These are phyloP conservation scores for Porodaedalea pini DNA, from an alignment of 1,284 basidiomycete species.

Conservation along the genomic window DNA sequence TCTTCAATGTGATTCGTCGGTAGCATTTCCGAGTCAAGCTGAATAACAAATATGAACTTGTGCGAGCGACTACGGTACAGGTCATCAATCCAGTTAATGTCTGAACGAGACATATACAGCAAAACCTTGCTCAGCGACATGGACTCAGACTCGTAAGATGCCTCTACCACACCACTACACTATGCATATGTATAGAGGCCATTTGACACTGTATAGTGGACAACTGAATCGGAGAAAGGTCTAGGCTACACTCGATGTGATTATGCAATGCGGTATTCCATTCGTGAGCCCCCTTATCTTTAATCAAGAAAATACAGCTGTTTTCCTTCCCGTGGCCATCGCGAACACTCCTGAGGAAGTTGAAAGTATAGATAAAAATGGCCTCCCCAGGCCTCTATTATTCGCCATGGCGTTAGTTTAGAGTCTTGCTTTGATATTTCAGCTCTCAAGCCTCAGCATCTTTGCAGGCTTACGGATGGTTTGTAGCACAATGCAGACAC, in stretches of 20 bases:
- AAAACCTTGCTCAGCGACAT: too few relatives aligned
- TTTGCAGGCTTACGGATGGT: constrained; percentile 21
- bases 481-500: constrained; percentile 21
- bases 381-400: constrained; percentile 21
- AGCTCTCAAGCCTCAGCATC: not conserved
- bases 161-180: too few relatives aligned
- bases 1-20: too few relatives aligned
- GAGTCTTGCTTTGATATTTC: too few relatives aligned
- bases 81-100: too few relatives aligned
- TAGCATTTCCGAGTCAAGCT: too few relatives aligned
- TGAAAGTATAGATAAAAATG: constrained; percentile 5
- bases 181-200: constrained; percentile 20
- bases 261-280: constrained; percentile 16
- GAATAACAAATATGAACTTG: too few relatives aligned
- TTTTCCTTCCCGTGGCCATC: constrained; percentile 8
- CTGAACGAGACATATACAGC: too few relatives aligned
- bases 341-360: constrained; percentile 14
- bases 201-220: constrained; percentile 21
- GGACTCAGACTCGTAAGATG: too few relatives aligned
- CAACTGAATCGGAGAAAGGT: constrained; percentile 15
- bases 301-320: not conserved
- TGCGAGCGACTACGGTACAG: too few relatives aligned
- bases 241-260: constrained; percentile 13
- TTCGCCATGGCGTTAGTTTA: constrained; percentile 16
- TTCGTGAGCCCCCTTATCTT: constrained; percentile 15